phyloP scores from a whole-genome alignment of 2,329 filamentous ascomycete genomes.

The Beauveria rudraprayagi region DNA sequence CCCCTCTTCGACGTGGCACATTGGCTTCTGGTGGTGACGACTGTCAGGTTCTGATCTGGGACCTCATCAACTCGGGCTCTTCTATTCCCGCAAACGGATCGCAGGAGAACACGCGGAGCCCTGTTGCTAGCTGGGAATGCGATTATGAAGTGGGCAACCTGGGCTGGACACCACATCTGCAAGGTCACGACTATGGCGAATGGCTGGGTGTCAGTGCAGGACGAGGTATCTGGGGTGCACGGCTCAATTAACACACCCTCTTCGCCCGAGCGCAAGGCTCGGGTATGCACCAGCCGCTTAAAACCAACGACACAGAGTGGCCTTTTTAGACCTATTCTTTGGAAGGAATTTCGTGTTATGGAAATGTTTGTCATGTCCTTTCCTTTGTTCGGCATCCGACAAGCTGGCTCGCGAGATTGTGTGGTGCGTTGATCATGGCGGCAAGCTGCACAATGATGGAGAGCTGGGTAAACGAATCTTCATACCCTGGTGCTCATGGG shows the following conservation, averaged over 20 bases:
- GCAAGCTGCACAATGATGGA: background rate
- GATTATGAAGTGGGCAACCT: conserved; percentile 83
- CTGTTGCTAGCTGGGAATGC: conserved; percentile 72
- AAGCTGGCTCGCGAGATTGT: background rate
- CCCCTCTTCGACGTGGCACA: conserved; percentile 74
- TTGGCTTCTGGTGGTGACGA: conserved; percentile 90
- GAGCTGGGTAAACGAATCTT: background rate
- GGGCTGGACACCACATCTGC: conserved; percentile 69
- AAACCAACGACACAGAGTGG: background rate
- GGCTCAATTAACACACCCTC: conserved; percentile 22
- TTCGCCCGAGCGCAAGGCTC: background rate
- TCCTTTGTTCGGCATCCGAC: background rate
- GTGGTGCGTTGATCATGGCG: background rate
- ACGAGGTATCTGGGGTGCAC: conserved; percentile 72
- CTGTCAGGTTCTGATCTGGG: conserved; percentile 87
- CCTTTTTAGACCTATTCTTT: background rate
- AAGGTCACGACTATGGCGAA: conserved; percentile 63
- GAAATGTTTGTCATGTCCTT: conserved; percentile 3
- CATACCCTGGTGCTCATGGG: background rate
- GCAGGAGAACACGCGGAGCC: conserved; percentile 52
- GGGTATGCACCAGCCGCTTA: background rate
- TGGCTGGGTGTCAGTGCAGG: conserved; percentile 80
- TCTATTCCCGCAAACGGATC: conserved; percentile 42
- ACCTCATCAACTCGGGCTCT: conserved; percentile 61
- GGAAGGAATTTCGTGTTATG: background rate